Conservation (phyloP, 2,329 filamentous ascomycete genomes). For the Ophiocordyceps sinensis region DNA sequence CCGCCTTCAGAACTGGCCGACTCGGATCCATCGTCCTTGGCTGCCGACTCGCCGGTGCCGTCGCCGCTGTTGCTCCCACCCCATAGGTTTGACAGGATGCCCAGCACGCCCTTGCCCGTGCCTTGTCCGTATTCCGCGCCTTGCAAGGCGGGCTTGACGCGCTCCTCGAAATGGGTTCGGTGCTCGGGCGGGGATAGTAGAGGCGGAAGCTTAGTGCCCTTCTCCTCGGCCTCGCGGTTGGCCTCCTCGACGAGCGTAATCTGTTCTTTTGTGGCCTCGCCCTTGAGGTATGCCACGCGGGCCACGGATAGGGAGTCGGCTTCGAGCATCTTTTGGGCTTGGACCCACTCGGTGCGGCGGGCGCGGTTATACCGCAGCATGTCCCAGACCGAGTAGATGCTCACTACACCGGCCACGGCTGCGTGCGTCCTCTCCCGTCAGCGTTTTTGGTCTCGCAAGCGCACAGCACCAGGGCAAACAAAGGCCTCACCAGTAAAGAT, state of each 20-base stretch:
- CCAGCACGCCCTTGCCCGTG: conserved; percentile 21
- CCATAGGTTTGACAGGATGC: conserved; percentile 17
- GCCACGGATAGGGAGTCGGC: conserved; percentile 41
- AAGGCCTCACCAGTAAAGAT: conserved; percentile 38
- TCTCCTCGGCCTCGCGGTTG: conserved; percentile 29
- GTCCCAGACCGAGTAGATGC: conserved; percentile 44
- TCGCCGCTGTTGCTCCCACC: conserved; percentile 7
- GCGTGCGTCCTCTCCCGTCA: neutral
- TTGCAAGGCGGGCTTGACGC: conserved; percentile 16
- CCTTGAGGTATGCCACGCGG: conserved; percentile 45
- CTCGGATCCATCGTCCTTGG: conserved; percentile 9
- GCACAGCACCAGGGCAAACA: too few relatives aligned
- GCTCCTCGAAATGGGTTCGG: conserved; percentile 20
- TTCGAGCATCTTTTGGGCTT: conserved; percentile 37
- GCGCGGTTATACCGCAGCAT: conserved; percentile 48
- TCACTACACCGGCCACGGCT: conserved; percentile 41
- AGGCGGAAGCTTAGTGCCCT: conserved; percentile 33
- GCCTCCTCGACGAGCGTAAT: conserved; percentile 42
- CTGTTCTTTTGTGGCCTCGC: conserved; percentile 41
- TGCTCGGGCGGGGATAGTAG: conserved; percentile 31
- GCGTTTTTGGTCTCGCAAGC: neutral
- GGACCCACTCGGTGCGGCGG: conserved; percentile 43
- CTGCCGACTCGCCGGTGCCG: conserved; percentile 1
- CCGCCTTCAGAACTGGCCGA: conserved; percentile 3
- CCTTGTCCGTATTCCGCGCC: conserved; percentile 5